Evolutionary conservation across 768 basidiomycete genomes (phyloP), one percentile per base, ranked within the genome.

Genomic region (Kockovaella imperatae): DNA sequence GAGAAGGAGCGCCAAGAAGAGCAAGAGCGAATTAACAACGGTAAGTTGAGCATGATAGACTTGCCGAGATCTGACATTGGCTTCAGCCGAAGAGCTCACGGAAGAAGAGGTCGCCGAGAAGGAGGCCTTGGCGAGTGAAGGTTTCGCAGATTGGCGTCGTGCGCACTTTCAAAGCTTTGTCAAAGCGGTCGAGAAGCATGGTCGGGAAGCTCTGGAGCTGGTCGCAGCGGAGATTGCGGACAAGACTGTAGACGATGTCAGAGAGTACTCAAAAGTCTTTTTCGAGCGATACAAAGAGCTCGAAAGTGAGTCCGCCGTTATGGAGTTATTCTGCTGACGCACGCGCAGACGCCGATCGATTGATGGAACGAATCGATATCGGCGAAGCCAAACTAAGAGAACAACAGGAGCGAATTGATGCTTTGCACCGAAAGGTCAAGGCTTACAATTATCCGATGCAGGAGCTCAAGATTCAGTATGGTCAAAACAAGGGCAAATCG

Each of bases 121-220:
- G 73, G 88, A 93, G 25, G 78, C 77, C 36, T 80, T 85, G 25
- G 79, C 81, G 5, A 76, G 75, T 26, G 75, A 83, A 46, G 91
- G 91, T 14, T 96, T 96, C 74, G 79, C 81, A 26, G 81, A 84
- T 56, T 96, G 93, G 93, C 86, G 83, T 67, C 79, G 87, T 57
- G 80, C 88, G 30, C 90, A 96, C 66, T 96, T 90, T 75, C 89
- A 90, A 62, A 86, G 85, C 61, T 86, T 97, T 62, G 77, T 91
- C 39, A 79, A 82, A 32, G 86, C 80, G 1, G 70, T 82, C n/a
- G 86, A 84, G 66, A 75, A 73, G 11, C 81, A 87, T 63, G 91
- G 91, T 51, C 86, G 87, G 29, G 53, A 73, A 42, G 61, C 67
- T 24, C 60, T 68, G 43, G 72, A 66, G 17, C 59, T 52, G 2